Conservation (phyloP, 257 asterid genomes). For the Solanum peruvianum region DNA sequence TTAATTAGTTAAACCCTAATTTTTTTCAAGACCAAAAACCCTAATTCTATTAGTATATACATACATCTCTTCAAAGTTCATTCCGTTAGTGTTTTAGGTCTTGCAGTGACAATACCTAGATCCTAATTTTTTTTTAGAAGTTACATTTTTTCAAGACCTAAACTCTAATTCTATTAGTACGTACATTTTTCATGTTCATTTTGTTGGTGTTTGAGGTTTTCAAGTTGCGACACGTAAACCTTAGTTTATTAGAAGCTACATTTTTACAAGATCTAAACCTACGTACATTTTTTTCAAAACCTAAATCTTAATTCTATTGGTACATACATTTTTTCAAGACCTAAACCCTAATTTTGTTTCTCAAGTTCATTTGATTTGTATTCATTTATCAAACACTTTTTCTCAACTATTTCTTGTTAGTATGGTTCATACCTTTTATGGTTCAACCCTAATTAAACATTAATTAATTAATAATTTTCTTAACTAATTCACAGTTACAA, state of each 20-base stretch:
- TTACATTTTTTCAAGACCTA: background rate
- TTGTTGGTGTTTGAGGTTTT: background rate
- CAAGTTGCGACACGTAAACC: background rate
- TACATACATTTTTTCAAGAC: background rate
- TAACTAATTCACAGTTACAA: background rate
- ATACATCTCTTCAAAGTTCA: background rate
- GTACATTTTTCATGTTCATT: background rate
- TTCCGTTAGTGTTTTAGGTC: background rate
- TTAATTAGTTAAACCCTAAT: background rate
- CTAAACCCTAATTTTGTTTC: background rate
- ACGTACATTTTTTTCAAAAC: too few relatives aligned
- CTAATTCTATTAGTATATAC: background rate
- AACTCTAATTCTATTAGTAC: background rate
- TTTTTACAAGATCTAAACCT: background rate
- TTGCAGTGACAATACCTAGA: background rate
- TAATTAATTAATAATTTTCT: background rate
- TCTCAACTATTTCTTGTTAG: background rate
- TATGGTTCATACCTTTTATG: background rate
- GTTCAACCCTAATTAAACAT: background rate
- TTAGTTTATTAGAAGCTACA: background rate
- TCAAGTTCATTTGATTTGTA: background rate
- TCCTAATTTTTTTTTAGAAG: background rate
- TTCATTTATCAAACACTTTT: background rate
- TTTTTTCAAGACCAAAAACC: background rate
- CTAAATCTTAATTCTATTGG: background rate